These are phyloP conservation scores for Teunomyces aglyptinius DNA, from an alignment of 805 yeast species.

Conservation along the genomic window DNA sequence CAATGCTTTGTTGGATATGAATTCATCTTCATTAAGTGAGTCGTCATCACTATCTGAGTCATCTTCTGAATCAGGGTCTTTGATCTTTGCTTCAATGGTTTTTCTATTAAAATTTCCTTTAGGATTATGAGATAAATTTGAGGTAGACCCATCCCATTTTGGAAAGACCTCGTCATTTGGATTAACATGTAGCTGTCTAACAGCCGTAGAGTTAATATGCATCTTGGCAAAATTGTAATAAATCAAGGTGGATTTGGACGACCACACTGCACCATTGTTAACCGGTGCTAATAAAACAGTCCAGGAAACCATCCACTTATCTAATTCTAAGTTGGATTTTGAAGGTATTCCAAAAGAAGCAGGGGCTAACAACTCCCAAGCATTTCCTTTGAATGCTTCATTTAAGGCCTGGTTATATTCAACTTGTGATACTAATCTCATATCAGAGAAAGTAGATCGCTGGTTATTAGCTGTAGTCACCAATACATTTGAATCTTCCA, in stretches of 20 bases:
- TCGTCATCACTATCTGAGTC: conserved; percentile 17
- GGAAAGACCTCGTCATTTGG: conserved; percentile 32
- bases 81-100: conserved; percentile 7
- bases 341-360: conserved; percentile 66
- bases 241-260: conserved; percentile 64
- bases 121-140: neutral
- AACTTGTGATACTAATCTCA: conserved; percentile 64
- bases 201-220: conserved; percentile 60
- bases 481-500: conserved; percentile 3
- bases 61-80: conserved; percentile 9
- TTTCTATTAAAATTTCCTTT: conserved; percentile 3
- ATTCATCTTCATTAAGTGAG: conserved; percentile 26
- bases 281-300: conserved; percentile 64
- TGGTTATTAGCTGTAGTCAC: conserved; percentile 7
- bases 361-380: conserved; percentile 62
- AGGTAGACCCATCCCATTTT: conserved; percentile 23
- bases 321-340: conserved; percentile 62
- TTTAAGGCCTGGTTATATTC: conserved; percentile 64
- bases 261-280: conserved; percentile 57
- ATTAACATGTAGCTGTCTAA: conserved; percentile 38
- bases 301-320: conserved; percentile 82
- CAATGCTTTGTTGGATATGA: conserved; percentile 30
- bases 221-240: conserved; percentile 74
- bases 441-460: conserved; percentile 38
- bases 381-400: conserved; percentile 54